phyloP scores from a whole-genome alignment of 176 grass and related monocot genomes.

The Carex cristatella region DNA sequence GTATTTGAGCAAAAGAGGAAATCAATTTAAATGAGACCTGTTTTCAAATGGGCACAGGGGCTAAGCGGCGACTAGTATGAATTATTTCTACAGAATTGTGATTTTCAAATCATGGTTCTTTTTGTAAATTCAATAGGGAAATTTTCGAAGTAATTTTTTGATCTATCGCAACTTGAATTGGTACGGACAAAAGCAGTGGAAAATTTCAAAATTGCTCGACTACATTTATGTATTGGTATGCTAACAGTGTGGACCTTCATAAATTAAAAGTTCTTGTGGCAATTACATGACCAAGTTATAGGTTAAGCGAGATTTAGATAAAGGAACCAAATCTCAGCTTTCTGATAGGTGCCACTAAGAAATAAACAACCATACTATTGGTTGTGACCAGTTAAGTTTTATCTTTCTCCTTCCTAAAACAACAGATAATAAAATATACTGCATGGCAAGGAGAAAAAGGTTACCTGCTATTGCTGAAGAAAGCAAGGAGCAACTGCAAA shows the following conservation, averaged over 20 bases:
- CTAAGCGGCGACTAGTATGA: too few species aligned
- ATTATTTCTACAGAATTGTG: too few species aligned
- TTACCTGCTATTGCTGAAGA: slow-evolving; percentile 65
- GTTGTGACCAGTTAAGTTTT: neutral
- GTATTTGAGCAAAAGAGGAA: slow-evolving; percentile 5
- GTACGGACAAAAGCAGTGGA: too few species aligned
- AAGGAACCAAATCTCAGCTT: neutral
- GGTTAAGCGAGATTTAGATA: neutral
- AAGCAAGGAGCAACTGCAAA: slow-evolving; percentile 58
- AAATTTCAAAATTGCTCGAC: neutral
- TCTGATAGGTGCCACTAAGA: neutral
- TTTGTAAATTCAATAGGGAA: too few species aligned
- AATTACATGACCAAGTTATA: neutral
- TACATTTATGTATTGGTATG: neutral
- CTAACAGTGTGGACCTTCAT: neutral
- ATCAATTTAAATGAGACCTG: neutral
- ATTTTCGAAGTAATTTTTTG: too few species aligned
- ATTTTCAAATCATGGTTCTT: too few species aligned
- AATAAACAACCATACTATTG: neutral
- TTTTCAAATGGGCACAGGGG: too few species aligned
- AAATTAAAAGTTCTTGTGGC: neutral
- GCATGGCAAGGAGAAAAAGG: neutral
- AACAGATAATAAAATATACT: neutral
- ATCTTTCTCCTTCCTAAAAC: neutral
- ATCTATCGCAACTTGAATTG: too few species aligned